Base-by-base conservation (phyloP, 345 rosid species). In the Gossypium thurberi region DNA sequence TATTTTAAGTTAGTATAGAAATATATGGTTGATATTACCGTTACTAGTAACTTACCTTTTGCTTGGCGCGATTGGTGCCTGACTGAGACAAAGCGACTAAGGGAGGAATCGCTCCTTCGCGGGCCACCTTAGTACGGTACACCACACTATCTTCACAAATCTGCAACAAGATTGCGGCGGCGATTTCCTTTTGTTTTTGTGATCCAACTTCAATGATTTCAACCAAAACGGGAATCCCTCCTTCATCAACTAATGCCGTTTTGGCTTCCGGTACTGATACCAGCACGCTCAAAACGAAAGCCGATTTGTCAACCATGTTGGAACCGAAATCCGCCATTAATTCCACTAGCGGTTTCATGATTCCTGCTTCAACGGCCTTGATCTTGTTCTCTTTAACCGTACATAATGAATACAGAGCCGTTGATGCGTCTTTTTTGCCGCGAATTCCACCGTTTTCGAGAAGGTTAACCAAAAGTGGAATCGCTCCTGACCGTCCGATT, bases 21-120 rank as follows among this genome's bases (percentile, higher is more conserved):
- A 33, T 33, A 33, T 33, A 33, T 33, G 40, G 40, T 33, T 33
- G 40, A 33, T 33, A 46, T 12, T 13, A 66, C 18, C 55, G 18
- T 50, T 33, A 11, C 11, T 42, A 15, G 3, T 3, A 18, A 13
- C 68, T 79, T 40, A 90, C 96, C 91, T 90, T 92, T 81, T 80
- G 92, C 79, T 92, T 94, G 48, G 93, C 90, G 83, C 98, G 91
- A 80, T 79, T 86, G 11, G 98, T 87, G 80, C 96, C 97, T 75
- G 89, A 84, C 78, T 94, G 98, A 10, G 98, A 84, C 69, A 89
- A 76, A 60, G 91, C 89, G 46, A 90, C 93, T 60, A 95, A 78
- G 21, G 98, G 94, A 63, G 98, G 98, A 26, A 94, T 90, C 43
- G 96, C 97, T 69, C 98, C 98, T 84, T 94, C 98, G 37, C 98